Percentiles rank a stretch among this genome's conserved stretches.
These are phyloP conservation scores for Tolypocladium album DNA, from an alignment of 2,329 filamentous ascomycete genomes.

Conservation along the genomic window DNA sequence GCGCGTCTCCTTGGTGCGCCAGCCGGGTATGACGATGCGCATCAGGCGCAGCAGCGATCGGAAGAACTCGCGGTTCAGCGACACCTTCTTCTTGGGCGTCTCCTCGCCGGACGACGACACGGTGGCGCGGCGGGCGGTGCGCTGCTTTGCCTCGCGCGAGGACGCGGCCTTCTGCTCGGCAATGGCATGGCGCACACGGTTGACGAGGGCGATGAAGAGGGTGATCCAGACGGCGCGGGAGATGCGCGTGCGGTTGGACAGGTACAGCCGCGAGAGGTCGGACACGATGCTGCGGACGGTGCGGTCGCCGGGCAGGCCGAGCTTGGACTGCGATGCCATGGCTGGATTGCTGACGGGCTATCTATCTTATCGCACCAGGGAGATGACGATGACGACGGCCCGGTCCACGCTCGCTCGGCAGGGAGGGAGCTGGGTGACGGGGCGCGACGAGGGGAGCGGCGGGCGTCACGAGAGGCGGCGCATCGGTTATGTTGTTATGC, in stretches of 20 bases:
- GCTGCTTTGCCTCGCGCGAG: constrained; percentile 50
- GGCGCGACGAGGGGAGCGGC: background rate
- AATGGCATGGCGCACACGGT: constrained; percentile 84
- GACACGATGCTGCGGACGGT: constrained; percentile 55
- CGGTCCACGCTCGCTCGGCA: background rate
- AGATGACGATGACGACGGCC: too few relatives aligned
- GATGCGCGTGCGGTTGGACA: constrained; percentile 70
- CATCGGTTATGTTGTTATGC: background rate
- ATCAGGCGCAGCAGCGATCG: constrained; percentile 67
- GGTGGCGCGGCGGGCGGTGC: constrained; percentile 34
- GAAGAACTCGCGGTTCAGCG: constrained; percentile 77
- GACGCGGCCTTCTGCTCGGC: constrained; percentile 86
- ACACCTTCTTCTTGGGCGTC: constrained; percentile 64
- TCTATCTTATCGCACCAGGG: background rate
- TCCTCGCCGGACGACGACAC: constrained; percentile 24
- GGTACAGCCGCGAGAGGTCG: constrained; percentile 61
- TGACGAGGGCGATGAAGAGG: constrained; percentile 67
- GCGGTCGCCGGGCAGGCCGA: constrained; percentile 48
- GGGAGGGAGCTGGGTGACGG: background rate
- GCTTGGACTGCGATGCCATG: constrained; percentile 71
- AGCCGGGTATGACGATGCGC: constrained; percentile 81
- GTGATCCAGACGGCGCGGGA: constrained; percentile 77
- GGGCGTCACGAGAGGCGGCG: constrained; percentile 1
- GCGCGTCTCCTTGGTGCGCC: constrained; percentile 78
- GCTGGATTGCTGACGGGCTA: constrained; percentile 2